These are phyloP conservation scores for Wallacemonas sp. DNA, from an alignment of 208 protist species.

Conservation along the genomic window DNA sequence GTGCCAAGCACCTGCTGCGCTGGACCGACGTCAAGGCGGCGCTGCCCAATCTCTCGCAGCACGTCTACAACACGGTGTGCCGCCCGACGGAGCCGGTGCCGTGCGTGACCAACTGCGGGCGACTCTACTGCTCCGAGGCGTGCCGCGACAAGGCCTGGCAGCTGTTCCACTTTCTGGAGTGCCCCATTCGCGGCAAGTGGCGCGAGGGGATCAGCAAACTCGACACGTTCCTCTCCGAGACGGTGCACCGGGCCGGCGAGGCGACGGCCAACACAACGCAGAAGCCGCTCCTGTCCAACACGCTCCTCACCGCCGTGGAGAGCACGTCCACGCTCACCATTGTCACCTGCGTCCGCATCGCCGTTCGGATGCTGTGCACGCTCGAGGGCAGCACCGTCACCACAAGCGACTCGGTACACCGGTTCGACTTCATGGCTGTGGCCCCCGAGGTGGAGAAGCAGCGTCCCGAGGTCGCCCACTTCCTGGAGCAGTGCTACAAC, in stretches of 20 bases:
- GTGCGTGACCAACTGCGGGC: conserved; percentile 59
- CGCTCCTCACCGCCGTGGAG: conserved; percentile 5
- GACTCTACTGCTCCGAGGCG: conserved; percentile 65
- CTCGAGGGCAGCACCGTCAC: conserved; percentile 55
- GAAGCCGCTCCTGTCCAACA: conserved; percentile 15
- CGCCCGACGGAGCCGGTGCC: conserved; percentile 33
- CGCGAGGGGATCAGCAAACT: conserved; percentile 33
- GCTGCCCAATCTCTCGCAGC: conserved; percentile 35
- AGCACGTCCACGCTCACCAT: conserved; percentile 5
- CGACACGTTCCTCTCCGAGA: conserved; percentile 28
- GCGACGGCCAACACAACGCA: not conserved
- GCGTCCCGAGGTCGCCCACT: conserved; percentile 9
- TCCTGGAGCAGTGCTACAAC: conserved; percentile 40
- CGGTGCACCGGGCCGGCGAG: not conserved
- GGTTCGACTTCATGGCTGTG: conserved; percentile 63
- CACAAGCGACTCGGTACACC: conserved; percentile 47
- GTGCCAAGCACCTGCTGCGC: conserved; percentile 48
- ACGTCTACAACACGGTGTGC: conserved; percentile 44
- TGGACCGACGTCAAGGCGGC: conserved; percentile 30
- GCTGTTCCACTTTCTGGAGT: conserved; percentile 81
- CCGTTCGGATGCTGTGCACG: conserved; percentile 71
- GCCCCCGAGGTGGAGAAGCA: conserved; percentile 24
- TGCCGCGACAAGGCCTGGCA: conserved; percentile 74
- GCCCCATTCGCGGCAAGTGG: conserved; percentile 63
- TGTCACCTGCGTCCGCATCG: conserved; percentile 49